phyloP scores from a whole-genome alignment of 2,329 filamentous ascomycete genomes.

The Thermochaetoides dissita region DNA sequence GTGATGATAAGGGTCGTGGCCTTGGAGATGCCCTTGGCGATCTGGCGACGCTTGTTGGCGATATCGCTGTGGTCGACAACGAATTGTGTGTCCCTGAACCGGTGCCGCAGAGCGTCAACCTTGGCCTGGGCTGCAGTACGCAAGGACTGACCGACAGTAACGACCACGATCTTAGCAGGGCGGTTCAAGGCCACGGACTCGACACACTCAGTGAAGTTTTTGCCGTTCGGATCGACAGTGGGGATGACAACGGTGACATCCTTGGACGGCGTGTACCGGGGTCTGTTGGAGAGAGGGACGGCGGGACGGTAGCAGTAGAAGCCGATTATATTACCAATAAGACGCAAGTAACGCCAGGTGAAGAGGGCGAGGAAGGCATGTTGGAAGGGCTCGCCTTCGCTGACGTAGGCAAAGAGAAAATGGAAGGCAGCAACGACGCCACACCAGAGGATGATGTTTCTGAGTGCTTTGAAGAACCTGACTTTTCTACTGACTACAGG shows the following conservation, averaged over 20 bases:
- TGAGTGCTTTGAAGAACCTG: neutral
- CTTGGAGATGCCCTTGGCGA: slow-evolving; percentile 25
- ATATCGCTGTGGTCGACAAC: slow-evolving; percentile 19
- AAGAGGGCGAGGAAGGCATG: slow-evolving; percentile 21
- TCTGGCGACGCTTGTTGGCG: slow-evolving; percentile 36
- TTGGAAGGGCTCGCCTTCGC: slow-evolving; percentile 2
- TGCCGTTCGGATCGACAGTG: slow-evolving; percentile 30
- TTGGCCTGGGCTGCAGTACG: slow-evolving; percentile 7
- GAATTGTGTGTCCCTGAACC: slow-evolving; percentile 15
- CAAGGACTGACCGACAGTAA: slow-evolving; percentile 27
- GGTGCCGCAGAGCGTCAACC: slow-evolving; percentile 4
- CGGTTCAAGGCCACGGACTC: slow-evolving; percentile 24
- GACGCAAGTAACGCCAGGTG: slow-evolving; percentile 31
- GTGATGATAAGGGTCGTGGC: slow-evolving; percentile 29
- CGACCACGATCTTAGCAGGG: slow-evolving; percentile 27
- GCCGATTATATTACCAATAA: slow-evolving; percentile 28
- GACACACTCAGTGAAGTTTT: slow-evolving; percentile 29
- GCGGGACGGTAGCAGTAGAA: slow-evolving; percentile 28
- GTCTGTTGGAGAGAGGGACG: slow-evolving; percentile 13
- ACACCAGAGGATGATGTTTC: neutral
- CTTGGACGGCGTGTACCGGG: slow-evolving; percentile 17
- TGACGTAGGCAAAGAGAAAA: neutral
- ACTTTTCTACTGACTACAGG: no score
- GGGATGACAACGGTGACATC: slow-evolving; percentile 40
- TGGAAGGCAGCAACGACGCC: neutral